These are phyloP conservation scores for Fennellomyces sp. DNA, from an alignment of 371 early-diverging fungal species.

Conservation along the genomic window DNA sequence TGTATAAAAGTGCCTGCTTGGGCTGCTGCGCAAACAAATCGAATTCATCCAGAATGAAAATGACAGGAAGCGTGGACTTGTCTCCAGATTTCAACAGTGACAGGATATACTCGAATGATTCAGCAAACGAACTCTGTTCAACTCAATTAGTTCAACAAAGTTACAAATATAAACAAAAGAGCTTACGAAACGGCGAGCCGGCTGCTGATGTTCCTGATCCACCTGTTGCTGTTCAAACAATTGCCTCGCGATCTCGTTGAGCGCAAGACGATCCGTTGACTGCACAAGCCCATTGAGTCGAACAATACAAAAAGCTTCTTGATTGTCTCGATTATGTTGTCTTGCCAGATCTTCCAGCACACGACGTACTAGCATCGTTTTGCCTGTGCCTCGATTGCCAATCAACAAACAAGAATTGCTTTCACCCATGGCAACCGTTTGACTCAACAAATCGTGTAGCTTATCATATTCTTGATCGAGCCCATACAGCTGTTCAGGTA, in stretches of 20 bases:
- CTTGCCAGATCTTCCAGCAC: slow-evolving; percentile 40
- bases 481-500: slow-evolving; percentile 51
- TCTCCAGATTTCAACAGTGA: slow-evolving; percentile 64
- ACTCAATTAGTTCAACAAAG: neutral
- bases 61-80: slow-evolving; percentile 62
- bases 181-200: slow-evolving; percentile 10
- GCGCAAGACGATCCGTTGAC: slow-evolving; percentile 79
- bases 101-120: slow-evolving; percentile 65
- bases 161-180: slow-evolving; percentile 30
- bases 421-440: slow-evolving; percentile 67
- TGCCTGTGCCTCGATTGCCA: slow-evolving; percentile 80
- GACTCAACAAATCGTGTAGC: slow-evolving; percentile 53
- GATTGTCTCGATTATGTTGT: slow-evolving; percentile 20
- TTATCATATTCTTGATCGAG: slow-evolving; percentile 67
- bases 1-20: slow-evolving; percentile 90
- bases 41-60: slow-evolving; percentile 91
- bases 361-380: slow-evolving; percentile 48
- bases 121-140: slow-evolving; percentile 63
- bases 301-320: slow-evolving; percentile 65
- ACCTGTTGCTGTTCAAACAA: slow-evolving; percentile 48
- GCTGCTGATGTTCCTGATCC: slow-evolving; percentile 11
- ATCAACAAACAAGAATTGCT: slow-evolving; percentile 79
- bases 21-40: slow-evolving; percentile 89
- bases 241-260: slow-evolving; percentile 84
- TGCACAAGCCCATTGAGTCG: slow-evolving; percentile 83